Evolutionary conservation across 2,329 filamentous ascomycete genomes (phyloP).

Genomic region (Cercospora beticola): DNA sequence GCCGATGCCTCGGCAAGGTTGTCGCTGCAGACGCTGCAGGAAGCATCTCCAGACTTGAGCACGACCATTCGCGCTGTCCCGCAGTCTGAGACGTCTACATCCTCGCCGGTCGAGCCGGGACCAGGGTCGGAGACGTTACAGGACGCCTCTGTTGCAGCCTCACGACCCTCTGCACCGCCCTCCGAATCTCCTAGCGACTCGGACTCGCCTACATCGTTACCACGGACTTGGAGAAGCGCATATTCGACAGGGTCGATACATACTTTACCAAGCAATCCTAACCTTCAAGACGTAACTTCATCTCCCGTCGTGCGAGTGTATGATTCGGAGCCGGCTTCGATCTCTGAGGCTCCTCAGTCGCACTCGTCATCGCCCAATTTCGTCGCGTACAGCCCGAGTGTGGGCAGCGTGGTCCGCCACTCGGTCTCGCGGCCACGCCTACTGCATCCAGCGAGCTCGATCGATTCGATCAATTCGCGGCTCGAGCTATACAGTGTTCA

Average conservation of each 20-base stretch:
- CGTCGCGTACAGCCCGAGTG: slow-evolving; percentile 31
- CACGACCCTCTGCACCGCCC: slow-evolving; percentile 20
- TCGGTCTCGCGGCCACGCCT: slow-evolving; percentile 18
- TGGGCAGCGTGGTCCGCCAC: slow-evolving; percentile 10
- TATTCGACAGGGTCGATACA: slow-evolving; percentile 22
- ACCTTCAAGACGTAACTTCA: slow-evolving; percentile 20
- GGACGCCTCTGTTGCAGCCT: slow-evolving; percentile 14
- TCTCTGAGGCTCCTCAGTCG: slow-evolving; percentile 24
- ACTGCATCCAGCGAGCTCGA: slow-evolving; percentile 27
- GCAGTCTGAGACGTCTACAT: slow-evolving; percentile 22
- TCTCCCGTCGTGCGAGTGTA: slow-evolving; percentile 20
- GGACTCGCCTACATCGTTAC: slow-evolving; percentile 14
- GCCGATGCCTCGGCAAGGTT: slow-evolving; percentile 17
- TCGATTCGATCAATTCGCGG: slow-evolving; percentile 36
- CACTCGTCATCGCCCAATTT: slow-evolving; percentile 35
- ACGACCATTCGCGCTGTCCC: slow-evolving; percentile 27
- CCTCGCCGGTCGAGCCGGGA: slow-evolving; percentile 21
- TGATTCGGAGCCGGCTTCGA: slow-evolving; percentile 23
- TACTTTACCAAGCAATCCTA: slow-evolving; percentile 19
- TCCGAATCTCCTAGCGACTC: slow-evolving; percentile 18
- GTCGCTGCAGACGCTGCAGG: slow-evolving; percentile 33
- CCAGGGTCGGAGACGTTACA: slow-evolving; percentile 21
- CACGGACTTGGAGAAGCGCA: slow-evolving; percentile 18
- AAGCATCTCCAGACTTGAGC: slow-evolving; percentile 30
- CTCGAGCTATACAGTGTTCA: slow-evolving; percentile 25